These are phyloP conservation scores for Rhytidiadelphus loreus DNA, from an alignment of 225 moss, liverwort and hornwort genomes.

Conservation along the genomic window DNA sequence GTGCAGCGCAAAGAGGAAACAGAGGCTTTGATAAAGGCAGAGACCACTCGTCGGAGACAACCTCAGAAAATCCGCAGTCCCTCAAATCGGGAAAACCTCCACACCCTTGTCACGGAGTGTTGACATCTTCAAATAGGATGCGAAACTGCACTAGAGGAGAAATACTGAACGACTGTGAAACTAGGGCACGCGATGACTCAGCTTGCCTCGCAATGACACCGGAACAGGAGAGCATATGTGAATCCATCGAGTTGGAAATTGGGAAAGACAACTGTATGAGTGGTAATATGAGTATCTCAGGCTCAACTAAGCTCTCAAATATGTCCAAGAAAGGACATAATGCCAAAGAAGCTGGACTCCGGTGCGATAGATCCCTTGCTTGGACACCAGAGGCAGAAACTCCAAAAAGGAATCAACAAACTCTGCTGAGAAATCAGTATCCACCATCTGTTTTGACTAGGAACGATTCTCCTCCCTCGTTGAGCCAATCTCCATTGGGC, in stretches of 20 bases:
- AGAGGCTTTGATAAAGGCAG: not conserved
- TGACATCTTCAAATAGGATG: conserved; percentile 1
- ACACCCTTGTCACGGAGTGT: not conserved
- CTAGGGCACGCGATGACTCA: not conserved
- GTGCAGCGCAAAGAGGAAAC: not conserved
- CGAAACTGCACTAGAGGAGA: not conserved
- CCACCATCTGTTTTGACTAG: not conserved
- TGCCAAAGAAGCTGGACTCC: not conserved
- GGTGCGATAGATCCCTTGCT: not conserved
- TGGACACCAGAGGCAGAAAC: not conserved
- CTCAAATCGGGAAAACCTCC: not conserved
- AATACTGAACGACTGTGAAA: not conserved
- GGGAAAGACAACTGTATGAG: not conserved
- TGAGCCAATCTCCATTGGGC: conserved; percentile 20
- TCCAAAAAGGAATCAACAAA: not conserved
- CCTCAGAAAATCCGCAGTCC: not conserved
- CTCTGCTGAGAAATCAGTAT: not conserved
- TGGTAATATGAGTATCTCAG: not conserved
- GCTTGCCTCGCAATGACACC: not conserved
- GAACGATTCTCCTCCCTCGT: not conserved
- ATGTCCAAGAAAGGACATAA: not conserved
- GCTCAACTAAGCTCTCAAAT: not conserved
- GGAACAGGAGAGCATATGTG: not conserved
- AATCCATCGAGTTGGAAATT: not conserved
- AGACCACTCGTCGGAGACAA: not conserved